Base-by-base conservation (phyloP, 2,329 filamentous ascomycete species). In the Chaetomium globosum region DNA sequence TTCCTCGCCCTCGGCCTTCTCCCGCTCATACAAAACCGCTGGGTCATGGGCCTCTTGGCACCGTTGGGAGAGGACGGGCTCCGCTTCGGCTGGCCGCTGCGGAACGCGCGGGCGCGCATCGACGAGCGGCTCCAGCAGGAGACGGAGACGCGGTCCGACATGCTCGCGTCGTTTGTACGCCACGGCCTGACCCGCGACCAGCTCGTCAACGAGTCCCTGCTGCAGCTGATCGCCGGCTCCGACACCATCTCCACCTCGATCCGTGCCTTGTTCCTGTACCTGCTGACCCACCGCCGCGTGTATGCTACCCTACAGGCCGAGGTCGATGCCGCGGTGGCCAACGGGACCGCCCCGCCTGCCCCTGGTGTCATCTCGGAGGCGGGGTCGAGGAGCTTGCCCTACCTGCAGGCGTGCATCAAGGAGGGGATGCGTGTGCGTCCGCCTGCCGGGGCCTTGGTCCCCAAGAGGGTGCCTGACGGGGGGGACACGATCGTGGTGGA, bases 341-440 rank as follows among this genome's bases (percentile, higher is more conserved):
- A 26, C 3, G 60, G 64, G 1, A 58, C 16, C 16, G 63, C 33
- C 9, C 53, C 53, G 26, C 21, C 16, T 13, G 61, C 21, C 0
- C 54, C 49, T 8, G 61, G 39, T 2, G 33, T 69, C 26, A 49
- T 70, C 1, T 33, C 59, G 12, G 28, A 48, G 19, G 59, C 48
- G 3, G 54, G n/a, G 71, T 74, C 58, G 58, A 72, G 21, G 69
- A 65, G 69, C 48, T 59, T 78, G 33, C 75, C 75, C 0, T 80
- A 77, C 55, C 70, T 80, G 16, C 74, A 76, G 65, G 78, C 77
- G 1, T 74, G 76, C 12, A 74, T 80, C 61, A 74, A 75, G 55
- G 79, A 80, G 68, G 76, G 74, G 2, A 70, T 79, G 49, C 70
- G 79, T 0, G 73, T 79, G 36, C 74, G 71, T 36, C 75, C 77